A percentile compares a stretch with the other conserved stretches of the same genome.
These are phyloP conservation scores for Isoetes taiwanensis DNA, from an alignment of 75 land plant genomes.

Conservation along the genomic window DNA sequence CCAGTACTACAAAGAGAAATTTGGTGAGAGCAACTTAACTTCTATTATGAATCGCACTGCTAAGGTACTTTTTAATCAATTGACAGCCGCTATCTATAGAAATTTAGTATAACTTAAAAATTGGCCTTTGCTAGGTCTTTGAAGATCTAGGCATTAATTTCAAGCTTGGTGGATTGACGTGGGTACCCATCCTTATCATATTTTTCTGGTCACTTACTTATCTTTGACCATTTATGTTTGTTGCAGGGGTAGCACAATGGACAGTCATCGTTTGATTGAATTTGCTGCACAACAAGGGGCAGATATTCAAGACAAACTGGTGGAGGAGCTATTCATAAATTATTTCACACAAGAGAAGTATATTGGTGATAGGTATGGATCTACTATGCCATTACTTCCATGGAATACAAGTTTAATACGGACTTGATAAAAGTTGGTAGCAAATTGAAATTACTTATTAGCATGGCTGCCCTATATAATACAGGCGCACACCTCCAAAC, in stretches of 20 bases:
- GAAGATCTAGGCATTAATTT: slow-evolving; percentile 42
- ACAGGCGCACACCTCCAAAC: too few relatives aligned
- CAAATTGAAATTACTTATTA: too few relatives aligned
- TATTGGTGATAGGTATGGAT: slow-evolving; percentile 55
- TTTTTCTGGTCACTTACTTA: neutral
- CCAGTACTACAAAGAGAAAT: slow-evolving; percentile 41
- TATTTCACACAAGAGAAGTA: slow-evolving; percentile 66
- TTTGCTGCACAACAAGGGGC: slow-evolving; percentile 55
- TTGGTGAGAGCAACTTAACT: slow-evolving; percentile 31
- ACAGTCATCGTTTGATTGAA: slow-evolving; percentile 70
- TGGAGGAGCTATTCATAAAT: slow-evolving; percentile 48
- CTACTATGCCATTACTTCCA: neutral
- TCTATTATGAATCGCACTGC: slow-evolving; percentile 29
- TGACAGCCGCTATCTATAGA: too few relatives aligned
- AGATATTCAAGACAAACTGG: slow-evolving; percentile 64
- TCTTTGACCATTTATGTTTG: neutral
- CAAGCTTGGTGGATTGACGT: slow-evolving; percentile 55
- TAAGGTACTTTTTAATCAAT: slow-evolving; percentile 44
- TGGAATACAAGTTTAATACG: neutral
- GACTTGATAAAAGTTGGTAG: neutral
- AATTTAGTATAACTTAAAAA: neutral
- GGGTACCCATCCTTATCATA: slow-evolving; percentile 14
- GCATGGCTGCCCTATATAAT: too few relatives aligned
- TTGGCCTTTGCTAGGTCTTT: slow-evolving; percentile 34
- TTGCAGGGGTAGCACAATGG: slow-evolving; percentile 70